Evolutionary conservation across 768 basidiomycete species (phyloP).

Genomic region (Hypsizygus marmoreus): DNA sequence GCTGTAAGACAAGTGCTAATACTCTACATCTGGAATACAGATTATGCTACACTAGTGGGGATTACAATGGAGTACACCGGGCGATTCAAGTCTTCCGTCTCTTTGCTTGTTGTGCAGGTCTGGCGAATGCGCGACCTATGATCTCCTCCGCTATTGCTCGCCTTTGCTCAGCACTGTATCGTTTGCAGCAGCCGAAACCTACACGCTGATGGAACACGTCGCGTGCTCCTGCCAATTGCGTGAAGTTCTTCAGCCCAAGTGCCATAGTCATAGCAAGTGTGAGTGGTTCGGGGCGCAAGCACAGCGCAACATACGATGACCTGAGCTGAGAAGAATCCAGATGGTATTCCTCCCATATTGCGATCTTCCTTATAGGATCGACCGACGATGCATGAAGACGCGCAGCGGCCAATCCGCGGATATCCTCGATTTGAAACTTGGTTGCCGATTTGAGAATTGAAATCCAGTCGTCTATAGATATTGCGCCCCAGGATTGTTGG

Average conservation of each 20-base stretch:
- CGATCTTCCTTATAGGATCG: constrained; percentile 35
- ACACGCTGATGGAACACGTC: constrained; percentile 31
- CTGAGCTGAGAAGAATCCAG: constrained; percentile 30
- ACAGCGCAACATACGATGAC: constrained; percentile 30
- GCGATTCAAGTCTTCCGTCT: too few species aligned
- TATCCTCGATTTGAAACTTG: constrained; percentile 32
- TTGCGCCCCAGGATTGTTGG: constrained; percentile 18
- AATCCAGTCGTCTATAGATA: constrained; percentile 30
- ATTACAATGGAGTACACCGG: too few species aligned
- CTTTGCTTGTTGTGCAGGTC: neutral
- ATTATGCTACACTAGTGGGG: too few species aligned
- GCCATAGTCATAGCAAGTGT: constrained; percentile 34
- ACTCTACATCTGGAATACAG: too few species aligned
- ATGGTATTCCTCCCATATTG: constrained; percentile 37
- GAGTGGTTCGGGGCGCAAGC: constrained; percentile 32
- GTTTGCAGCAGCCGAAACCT: constrained; percentile 16
- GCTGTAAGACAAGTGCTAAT: too few species aligned
- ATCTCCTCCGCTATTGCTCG: constrained; percentile 10
- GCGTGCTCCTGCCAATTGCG: constrained; percentile 32
- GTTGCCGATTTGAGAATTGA: constrained; percentile 36
- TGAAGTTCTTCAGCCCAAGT: constrained; percentile 34
- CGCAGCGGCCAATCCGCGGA: constrained; percentile 28
- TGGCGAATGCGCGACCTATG: constrained; percentile 1
- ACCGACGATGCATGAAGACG: constrained; percentile 29
- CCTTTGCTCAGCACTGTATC: neutral